Conservation (phyloP, 345 rosid genomes). For the Eucalyptus cloeziana region DNA sequence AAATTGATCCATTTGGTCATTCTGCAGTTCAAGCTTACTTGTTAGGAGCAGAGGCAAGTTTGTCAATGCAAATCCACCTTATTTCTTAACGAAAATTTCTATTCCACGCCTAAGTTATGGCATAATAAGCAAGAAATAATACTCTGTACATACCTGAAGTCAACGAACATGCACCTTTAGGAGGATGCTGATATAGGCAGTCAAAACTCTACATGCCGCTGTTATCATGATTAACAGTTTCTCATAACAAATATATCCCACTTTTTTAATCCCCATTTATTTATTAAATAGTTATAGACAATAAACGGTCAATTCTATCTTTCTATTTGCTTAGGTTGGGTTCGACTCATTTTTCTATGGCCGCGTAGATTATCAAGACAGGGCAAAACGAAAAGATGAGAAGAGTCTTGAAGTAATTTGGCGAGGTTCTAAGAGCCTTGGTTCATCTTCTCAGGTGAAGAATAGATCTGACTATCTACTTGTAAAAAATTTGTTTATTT, state of each 20-base stretch:
- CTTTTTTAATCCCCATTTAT: not conserved
- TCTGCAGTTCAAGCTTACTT: conserved; percentile 96
- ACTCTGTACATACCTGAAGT: not conserved
- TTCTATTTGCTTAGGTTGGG: conserved; percentile 50
- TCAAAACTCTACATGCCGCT: not conserved
- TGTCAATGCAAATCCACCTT: not conserved
- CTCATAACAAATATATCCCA: not conserved
- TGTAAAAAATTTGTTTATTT: not conserved
- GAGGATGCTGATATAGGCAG: not conserved
- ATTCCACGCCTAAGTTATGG: not conserved
- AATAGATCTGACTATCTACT: not conserved
- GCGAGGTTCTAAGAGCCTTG: conserved; percentile 83
- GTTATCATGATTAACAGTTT: not conserved
- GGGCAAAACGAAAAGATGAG: conserved; percentile 65
- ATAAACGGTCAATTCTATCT: not conserved
- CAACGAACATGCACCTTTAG: not conserved
- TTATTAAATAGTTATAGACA: not conserved
- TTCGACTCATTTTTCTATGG: conserved; percentile 87
- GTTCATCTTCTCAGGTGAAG: conserved; percentile 76
- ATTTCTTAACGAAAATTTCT: not conserved
- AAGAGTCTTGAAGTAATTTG: conserved; percentile 96
- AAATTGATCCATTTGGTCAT: conserved; percentile 98
- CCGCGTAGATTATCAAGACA: conserved; percentile 94
- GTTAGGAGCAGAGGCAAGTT: conserved; percentile 76
- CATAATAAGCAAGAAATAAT: not conserved